Base-by-base conservation (phyloP, 176 grass and related monocot species). In the Areca catechu region DNA sequence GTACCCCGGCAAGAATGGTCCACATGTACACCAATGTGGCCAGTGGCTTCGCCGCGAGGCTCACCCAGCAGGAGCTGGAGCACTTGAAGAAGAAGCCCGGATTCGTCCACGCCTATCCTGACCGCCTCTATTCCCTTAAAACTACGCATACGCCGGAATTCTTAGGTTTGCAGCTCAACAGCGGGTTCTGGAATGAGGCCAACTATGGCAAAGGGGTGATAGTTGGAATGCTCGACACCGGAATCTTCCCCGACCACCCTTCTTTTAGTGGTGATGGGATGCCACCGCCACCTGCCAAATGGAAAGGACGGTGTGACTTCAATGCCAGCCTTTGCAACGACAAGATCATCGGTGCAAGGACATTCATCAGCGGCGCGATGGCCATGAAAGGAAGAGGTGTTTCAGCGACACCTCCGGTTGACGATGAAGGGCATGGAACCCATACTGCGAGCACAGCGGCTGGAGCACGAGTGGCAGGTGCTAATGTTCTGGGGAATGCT, bases 321-420 rank as follows among this genome's bases (percentile, higher is more conserved):
- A 80, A 84, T 24, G 71, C 56, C 47, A 56, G 77, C 3, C 49
- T 73, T n/a, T 95, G 90, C 77, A 95, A 83, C 63, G 86, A 84
- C 59, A 95, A 95, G 76, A 73, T 95, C 69, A 76, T 95, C 58
- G 90, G 85, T 22, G 90, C 90, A 6, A 71, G 77, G 19, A 80
- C 85, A 2, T 89, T 95, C 72, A 59, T 60, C 58, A 77, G 82
- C 77, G 64, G 84, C 4, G 76, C 34, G 34, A 43, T 43, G 34
- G 34, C 34, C 7, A 37, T 37, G 34, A 43, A 43, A 43, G 34
- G 34, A 43, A 43, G 34, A 12, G 34, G 2, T 43, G 9, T 14
- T 9, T 7, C 34, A 12, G 34, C 10, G 7, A 43, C 34, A 14
- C 9, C 61, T 0, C 85, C 80, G 6, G 43, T 84, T 15, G 50